Evolutionary conservation across 371 early-diverging fungal species (phyloP), one percentile per base, ranked within the genome.

Genomic region (Mortierella sp.): DNA sequence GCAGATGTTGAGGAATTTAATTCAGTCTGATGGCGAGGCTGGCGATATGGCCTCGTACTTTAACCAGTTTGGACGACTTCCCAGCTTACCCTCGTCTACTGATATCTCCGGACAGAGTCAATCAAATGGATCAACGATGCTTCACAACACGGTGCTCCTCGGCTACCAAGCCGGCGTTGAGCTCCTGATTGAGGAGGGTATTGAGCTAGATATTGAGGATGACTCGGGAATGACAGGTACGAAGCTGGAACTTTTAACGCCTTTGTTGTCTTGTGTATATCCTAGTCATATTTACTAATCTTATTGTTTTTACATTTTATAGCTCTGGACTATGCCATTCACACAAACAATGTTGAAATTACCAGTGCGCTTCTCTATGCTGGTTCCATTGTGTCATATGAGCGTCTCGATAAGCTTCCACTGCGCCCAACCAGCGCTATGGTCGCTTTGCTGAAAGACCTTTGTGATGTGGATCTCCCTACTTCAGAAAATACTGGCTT

Each of bases 251-350:
- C 20, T n/a, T 18, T 4, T 18, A 16, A 6, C 10, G 26, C 37
- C 40, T 35, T 49, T 60, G 20, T 2, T 28, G 43, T 16, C 20
- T 10, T 55, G 9, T n/a, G n/a, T n/a, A n/a, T n/a, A 3, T 9
- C 26, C 4, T 24, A 4, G 30, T 8, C 30, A 55, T 52, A 18
- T 28, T 28, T 30, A 55, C 24, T 24, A 5, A 16, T 0, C n/a
- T 24, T 54, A 30, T 20, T 30, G 2, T 64, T 51, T 30, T 14
- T 49, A 32, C 3, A 14, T 49, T 28, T 5, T 20, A 26, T 66
- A 78, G 81, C 81, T 9, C 54, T 81, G 62, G 81, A 81, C 57
- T 81, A 81, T 69, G 81, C 81, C 52, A 75, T 81, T 57, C 62
- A 72, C 59, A 75, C 73, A 30, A 73, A 81, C 65, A 75, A 81